A percentile compares a stretch with the other conserved stretches of the same genome.
Conservation (phyloP, 768 basidiomycete species). For the Lentinula detonsa region DNA sequence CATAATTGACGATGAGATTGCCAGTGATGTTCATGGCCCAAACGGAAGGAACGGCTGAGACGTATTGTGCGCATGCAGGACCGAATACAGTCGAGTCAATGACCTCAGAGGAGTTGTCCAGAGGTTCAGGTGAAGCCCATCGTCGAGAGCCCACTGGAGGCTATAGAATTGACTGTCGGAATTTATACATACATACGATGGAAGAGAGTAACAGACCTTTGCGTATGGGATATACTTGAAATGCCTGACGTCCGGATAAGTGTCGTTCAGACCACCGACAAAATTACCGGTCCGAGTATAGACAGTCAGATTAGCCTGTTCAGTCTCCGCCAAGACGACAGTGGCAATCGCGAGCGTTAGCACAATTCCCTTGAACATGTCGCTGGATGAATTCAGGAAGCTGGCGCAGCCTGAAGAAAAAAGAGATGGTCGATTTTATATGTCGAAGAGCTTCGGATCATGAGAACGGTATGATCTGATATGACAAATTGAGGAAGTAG, state of each 20-base stretch:
- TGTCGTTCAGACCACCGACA: constrained; percentile 5
- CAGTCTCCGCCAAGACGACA: background rate
- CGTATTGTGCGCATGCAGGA: constrained; percentile 9
- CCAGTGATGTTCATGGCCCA: constrained; percentile 9
- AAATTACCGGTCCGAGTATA: constrained; percentile 6
- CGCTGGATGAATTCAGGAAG: background rate
- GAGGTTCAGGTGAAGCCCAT: constrained; percentile 8
- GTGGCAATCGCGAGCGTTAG: background rate
- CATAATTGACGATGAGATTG: constrained; percentile 8
- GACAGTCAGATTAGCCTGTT: constrained; percentile 1
- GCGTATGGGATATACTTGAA: constrained; percentile 9
- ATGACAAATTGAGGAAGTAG: too few relatives aligned
- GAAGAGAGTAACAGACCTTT: background rate
- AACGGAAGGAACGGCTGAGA: constrained; percentile 5
- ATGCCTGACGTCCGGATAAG: constrained; percentile 7
- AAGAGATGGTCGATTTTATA: too few relatives aligned
- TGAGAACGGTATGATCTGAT: too few relatives aligned
- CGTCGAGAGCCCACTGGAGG: constrained; percentile 8
- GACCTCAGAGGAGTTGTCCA: background rate
- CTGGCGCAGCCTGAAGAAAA: too few relatives aligned
- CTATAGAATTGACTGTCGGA: background rate
- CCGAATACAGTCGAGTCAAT: constrained; percentile 5
- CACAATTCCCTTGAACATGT: background rate
- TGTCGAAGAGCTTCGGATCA: too few relatives aligned
- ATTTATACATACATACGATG: background rate